A percentile compares a stretch with the other conserved stretches of the same genome.
Conservation (phyloP, 441 rosid genomes). For the Omphalea diandra region DNA sequence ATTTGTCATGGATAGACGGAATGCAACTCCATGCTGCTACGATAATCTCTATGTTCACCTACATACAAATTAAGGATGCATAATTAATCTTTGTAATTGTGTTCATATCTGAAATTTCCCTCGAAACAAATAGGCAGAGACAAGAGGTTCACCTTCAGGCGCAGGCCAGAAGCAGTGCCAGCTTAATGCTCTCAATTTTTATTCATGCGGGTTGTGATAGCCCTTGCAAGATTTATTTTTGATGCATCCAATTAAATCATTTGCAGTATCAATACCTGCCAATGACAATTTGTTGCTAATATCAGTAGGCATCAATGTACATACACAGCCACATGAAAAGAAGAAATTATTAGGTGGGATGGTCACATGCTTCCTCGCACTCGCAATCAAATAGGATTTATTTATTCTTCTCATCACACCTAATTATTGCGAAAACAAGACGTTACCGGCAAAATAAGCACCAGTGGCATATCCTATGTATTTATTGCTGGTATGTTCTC, state of each 20-base stretch:
- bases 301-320: not conserved
- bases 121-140: too few relatives aligned
- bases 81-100: too few relatives aligned
- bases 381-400: too few relatives aligned
- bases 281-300: not conserved
- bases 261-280: conserved; percentile 30
- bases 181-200: not conserved
- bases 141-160: too few relatives aligned
- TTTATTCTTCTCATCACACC: too few relatives aligned
- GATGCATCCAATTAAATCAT: conserved; percentile 21
- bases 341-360: too few relatives aligned
- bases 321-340: too few relatives aligned
- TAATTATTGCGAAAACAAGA: not conserved
- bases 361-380: too few relatives aligned
- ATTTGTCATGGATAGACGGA: too few relatives aligned
- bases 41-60: too few relatives aligned
- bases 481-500: conserved; percentile 35
- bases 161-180: not conserved
- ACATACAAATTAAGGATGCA: not conserved
- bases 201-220: not conserved
- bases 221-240: conserved; percentile 15
- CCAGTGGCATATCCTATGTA: conserved; percentile 34
- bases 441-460: conserved; percentile 35
- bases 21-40: too few relatives aligned
- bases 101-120: too few relatives aligned